A percentile compares a stretch with the other conserved stretches of the same genome.
Evolutionary conservation across 345 rosid genomes (phyloP).

Genomic region (Citrus medica): DNA sequence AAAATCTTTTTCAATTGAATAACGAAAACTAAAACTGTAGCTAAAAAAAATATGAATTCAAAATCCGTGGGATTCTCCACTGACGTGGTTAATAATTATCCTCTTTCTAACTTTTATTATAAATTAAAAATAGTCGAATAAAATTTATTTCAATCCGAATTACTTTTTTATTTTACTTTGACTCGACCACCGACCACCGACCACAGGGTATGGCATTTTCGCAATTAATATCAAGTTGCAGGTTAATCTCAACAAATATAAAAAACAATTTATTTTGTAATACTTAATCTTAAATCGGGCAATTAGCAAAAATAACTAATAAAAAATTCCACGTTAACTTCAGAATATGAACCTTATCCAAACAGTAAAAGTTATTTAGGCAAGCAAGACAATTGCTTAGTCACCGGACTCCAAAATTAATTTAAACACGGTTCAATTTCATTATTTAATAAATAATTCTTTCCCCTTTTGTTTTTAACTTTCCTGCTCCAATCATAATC

Average conservation of each 20-base stretch:
- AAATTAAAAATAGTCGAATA: no score
- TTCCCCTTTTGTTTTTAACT: constrained; percentile 19
- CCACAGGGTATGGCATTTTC: neutral
- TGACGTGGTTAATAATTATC: constrained; percentile 17
- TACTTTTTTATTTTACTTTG: neutral
- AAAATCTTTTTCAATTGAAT: neutral
- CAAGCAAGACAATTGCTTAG: neutral
- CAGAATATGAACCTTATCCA: neutral
- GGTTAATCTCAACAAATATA: neutral
- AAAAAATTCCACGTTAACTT: no score
- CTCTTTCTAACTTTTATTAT: neutral
- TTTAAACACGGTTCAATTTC: constrained; percentile 36
- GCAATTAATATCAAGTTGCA: neutral
- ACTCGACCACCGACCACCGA: neutral
- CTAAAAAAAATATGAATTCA: neutral
- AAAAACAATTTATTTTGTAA: neutral
- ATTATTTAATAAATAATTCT: constrained; percentile 24
- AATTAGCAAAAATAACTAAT: neutral
- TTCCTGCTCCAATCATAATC: constrained; percentile 42
- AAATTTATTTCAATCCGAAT: neutral
- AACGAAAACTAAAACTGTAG: neutral
- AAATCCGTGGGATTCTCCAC: neutral
- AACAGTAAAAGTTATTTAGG: neutral
- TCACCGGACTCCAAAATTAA: constrained; percentile 39
- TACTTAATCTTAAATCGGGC: neutral